A percentile compares a stretch with the other conserved stretches of the same genome.
Evolutionary conservation across 169 alveolate genomes (phyloP).

Genomic region (Plasmodium chabaudi): DNA sequence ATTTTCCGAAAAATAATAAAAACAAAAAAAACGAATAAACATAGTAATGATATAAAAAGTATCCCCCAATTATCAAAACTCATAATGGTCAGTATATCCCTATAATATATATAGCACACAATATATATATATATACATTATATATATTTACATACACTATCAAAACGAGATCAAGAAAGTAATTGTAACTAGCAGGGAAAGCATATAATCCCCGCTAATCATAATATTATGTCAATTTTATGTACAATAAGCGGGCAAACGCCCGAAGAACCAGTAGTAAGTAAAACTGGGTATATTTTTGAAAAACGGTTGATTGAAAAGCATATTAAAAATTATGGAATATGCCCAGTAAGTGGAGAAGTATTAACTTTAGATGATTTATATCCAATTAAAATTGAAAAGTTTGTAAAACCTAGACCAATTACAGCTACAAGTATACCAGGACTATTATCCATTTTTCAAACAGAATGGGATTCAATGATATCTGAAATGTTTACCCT

Average conservation of each 20-base stretch:
- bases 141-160: neutral
- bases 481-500: slow-evolving; percentile 94
- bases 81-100: neutral
- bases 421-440: slow-evolving; percentile 94
- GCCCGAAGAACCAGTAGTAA: slow-evolving; percentile 90
- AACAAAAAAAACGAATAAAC: too few species aligned
- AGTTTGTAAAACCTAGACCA: slow-evolving; percentile 93
- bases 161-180: too few species aligned
- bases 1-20: too few species aligned
- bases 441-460: slow-evolving; percentile 91
- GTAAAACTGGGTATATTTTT: slow-evolving; percentile 89
- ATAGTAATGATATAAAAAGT: neutral
- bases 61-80: neutral
- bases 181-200: neutral
- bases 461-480: slow-evolving; percentile 97
- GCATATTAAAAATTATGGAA: slow-evolving; percentile 83
- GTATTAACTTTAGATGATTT: slow-evolving; percentile 85
- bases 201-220: neutral
- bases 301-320: slow-evolving; percentile 88
- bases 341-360: slow-evolving; percentile 89
- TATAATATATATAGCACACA: neutral
- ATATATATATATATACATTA: slow-evolving; percentile 2
- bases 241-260: slow-evolving; percentile 91
- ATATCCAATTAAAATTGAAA: slow-evolving; percentile 83
- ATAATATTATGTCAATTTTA: slow-evolving; percentile 80